Base-by-base conservation (phyloP, 371 early-diverging fungal genomes). In the Zychaea mexicana region DNA sequence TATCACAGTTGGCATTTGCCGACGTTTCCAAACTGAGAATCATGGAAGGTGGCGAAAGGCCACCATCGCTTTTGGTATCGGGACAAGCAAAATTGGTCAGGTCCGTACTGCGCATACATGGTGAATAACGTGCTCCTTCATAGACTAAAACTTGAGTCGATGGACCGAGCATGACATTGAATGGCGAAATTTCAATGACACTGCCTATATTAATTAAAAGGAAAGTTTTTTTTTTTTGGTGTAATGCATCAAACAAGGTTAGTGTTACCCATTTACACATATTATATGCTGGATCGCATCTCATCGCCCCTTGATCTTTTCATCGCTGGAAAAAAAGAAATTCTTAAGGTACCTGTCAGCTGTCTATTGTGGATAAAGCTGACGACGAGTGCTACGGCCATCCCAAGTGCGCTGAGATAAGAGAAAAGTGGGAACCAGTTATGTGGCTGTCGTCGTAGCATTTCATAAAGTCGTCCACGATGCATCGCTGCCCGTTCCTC, bases 151-250 rank as follows among this genome's bases (percentile, higher is more conserved):
- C 79, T 38, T 78, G 73, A 15, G 82, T 45, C 0, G 77, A 73
- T 2, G 85, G 85, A 8, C 88, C 88, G 30, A 87, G 67, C 82
- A 85, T 81, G 19, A 74, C 71, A 54, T 87, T 87, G 65, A 84
- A 76, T 3, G 85, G 84, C 1, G 67, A 60, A 1, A 82, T 64
- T 57, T 81, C 69, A 42, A 87, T 60, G 42, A 70, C 31, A 15
- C 33, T 57, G 31, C 61, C 61, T 61, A 26, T 10, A 45, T 36
- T 36, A 36, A 36, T 36, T 36, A n/a, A n/a, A n/a, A n/a, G n/a
- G n/a, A n/a, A n/a, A n/a, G n/a, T n/a, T n/a, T n/a, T n/a, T 8
- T 33, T 33, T 33, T 33, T 33, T 33, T 15, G n/a, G n/a, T 42
- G 13, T 5, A 42, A 42, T 17, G 1, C 13, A 42, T 17, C n/a